Base-by-base conservation (phyloP, 371 early-diverging fungal genomes). In the Catenaria anguillulae region DNA sequence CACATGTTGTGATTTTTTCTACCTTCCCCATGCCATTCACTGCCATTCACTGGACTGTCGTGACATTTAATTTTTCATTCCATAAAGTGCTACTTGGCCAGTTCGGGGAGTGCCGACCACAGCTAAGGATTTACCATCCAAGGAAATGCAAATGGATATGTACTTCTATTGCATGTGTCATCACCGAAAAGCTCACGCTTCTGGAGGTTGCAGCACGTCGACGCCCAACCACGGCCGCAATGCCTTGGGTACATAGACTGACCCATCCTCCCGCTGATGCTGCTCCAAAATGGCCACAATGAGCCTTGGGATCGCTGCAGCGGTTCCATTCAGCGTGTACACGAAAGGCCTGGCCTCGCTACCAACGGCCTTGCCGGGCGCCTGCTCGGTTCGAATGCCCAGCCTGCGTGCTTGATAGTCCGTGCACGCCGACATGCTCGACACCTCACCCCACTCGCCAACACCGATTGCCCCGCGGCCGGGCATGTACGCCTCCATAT, bases 401-500 rank as follows among this genome's bases (percentile, higher is more conserved):
- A 90, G 71, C 36, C 90, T 66, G 17, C 90, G 79, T 0, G 86
- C 70, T 69, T 90, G 90, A 67, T 87, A 90, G 63, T 90, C 89
- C n/a, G 89, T 89, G 61, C 90, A 90, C 64, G 88, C 87, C n/a
- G 86, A 86, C 1, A 89, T 84, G 24, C 85, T 84, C 8, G 87
- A 84, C 23, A 90, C 81, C 78, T 95, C 96, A 33, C 96, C 96
- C 92, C 93, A 95, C 8, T 24, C 48, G 10, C 48, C 48, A n/a
- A n/a, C n/a, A n/a, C n/a, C n/a, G n/a, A n/a, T n/a, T 21, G 66
- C 66, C 40, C 77, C 73, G 43, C 87, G 75, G 2, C 92, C 93
- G 1, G 94, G 93, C 87, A 95, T 87, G 90, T 92, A 93, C 10
- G 92, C 93, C 70, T 95, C 96, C 65, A 95, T 89, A 63, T 95